phyloP scores from a whole-genome alignment of 805 yeast species.

The Clavispora vitiphila region DNA sequence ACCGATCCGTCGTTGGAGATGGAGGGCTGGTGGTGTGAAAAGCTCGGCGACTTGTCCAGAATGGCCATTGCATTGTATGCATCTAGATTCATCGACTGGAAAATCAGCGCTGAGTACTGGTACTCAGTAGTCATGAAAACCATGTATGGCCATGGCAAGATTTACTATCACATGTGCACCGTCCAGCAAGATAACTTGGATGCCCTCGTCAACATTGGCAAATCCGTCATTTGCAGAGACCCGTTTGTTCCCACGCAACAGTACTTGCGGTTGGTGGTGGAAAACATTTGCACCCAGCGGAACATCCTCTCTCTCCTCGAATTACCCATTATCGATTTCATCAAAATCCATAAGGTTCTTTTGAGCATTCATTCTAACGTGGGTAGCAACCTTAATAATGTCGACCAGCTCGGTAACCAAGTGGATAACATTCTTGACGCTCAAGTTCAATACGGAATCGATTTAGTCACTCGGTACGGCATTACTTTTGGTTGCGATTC shows the following conservation, averaged over 20 bases:
- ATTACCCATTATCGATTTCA: conserved; percentile 55
- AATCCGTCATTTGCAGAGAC: conserved; percentile 72
- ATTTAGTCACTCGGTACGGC: conserved; percentile 60
- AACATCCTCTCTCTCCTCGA: conserved; percentile 55
- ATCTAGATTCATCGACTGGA: conserved; percentile 81
- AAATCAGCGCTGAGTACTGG: conserved; percentile 78
- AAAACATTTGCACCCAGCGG: conserved; percentile 66
- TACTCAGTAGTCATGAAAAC: conserved; percentile 67
- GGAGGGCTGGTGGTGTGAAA: conserved; percentile 79
- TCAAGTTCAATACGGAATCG: conserved; percentile 50
- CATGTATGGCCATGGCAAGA: conserved; percentile 78
- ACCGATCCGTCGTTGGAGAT: conserved; percentile 53
- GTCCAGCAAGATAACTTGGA: conserved; percentile 75
- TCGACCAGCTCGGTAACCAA: conserved; percentile 5
- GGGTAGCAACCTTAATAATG: conserved; percentile 5
- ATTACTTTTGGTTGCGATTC: conserved; percentile 65
- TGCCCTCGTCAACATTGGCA: conserved; percentile 75
- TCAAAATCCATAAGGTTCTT: conserved; percentile 64
- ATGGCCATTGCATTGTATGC: conserved; percentile 86
- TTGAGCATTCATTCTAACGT: conserved; percentile 40
- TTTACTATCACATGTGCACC: conserved; percentile 83
- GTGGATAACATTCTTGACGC: conserved; percentile 34
- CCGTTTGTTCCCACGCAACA: conserved; percentile 82
- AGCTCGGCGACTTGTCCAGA: conserved; percentile 77
- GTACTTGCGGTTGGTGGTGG: conserved; percentile 71